Evolutionary conservation across 1,284 basidiomycete genomes (phyloP).

Genomic region (Limonomyces culmigenus): DNA sequence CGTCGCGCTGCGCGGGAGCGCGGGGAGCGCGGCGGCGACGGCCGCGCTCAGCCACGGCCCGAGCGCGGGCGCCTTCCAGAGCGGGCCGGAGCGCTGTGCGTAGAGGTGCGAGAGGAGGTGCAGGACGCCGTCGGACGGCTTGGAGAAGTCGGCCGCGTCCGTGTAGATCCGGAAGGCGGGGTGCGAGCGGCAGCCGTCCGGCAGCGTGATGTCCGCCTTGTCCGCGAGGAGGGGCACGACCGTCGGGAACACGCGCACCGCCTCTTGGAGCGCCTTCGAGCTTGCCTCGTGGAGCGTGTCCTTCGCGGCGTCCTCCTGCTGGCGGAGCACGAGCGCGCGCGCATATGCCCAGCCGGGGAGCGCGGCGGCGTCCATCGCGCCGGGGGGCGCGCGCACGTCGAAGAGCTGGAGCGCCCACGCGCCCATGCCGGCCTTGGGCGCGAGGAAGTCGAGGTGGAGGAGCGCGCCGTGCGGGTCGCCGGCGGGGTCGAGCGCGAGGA

Average conservation of each 20-base stretch:
- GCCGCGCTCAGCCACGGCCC: constrained; percentile 55
- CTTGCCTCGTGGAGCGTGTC: constrained; percentile 40
- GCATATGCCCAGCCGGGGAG: constrained; percentile 75
- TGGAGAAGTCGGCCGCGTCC: constrained; percentile 30
- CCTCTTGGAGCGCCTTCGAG: constrained; percentile 50
- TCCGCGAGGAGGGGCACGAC: constrained; percentile 69
- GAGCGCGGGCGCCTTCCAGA: constrained; percentile 59
- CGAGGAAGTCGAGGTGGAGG: constrained; percentile 74
- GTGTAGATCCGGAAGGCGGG: constrained; percentile 53
- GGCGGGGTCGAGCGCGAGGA: constrained; percentile 70
- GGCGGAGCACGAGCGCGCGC: constrained; percentile 53
- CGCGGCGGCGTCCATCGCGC: constrained; percentile 16
- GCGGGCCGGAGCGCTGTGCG: constrained; percentile 49
- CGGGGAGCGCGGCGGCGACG: constrained; percentile 22
- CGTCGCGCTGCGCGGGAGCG: constrained; percentile 18
- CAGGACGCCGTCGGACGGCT: constrained; percentile 24
- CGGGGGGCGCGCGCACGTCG: constrained; percentile 9
- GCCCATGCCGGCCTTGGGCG: constrained; percentile 63
- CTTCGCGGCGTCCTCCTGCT: constrained; percentile 33
- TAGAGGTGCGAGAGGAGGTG: constrained; percentile 78
- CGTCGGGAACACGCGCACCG: constrained; percentile 64
- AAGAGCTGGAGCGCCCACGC: constrained; percentile 66
- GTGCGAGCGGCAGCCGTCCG: constrained; percentile 38
- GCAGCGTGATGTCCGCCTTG: constrained; percentile 58
- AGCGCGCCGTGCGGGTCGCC: constrained; percentile 74